Evolutionary conservation across 768 basidiomycete species (phyloP).

Genomic region (Boletus sensibilis): DNA sequence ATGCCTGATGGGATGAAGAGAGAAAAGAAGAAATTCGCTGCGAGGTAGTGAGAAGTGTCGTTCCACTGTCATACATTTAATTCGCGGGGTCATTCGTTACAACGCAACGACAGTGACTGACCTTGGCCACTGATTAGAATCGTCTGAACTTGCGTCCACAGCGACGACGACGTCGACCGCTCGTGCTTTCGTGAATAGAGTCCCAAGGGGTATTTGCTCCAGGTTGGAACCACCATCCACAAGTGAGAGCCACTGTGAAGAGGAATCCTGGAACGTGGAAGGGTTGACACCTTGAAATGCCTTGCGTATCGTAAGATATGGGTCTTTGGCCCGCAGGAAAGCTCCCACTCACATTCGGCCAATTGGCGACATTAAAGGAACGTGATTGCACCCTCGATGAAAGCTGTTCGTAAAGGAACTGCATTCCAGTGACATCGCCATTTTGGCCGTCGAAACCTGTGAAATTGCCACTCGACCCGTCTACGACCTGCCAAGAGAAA

Average conservation of each 20-base stretch:
- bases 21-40: slow-evolving; percentile 45
- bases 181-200: slow-evolving; percentile 67
- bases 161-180: slow-evolving; percentile 74
- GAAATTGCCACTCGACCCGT: slow-evolving; percentile 42
- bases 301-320: slow-evolving; percentile 19
- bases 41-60: slow-evolving; percentile 45
- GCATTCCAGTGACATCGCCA: slow-evolving; percentile 31
- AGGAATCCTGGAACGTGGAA: slow-evolving; percentile 52
- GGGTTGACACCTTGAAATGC: slow-evolving; percentile 53
- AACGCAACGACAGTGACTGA: slow-evolving; percentile 28
- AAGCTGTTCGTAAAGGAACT: slow-evolving; percentile 51
- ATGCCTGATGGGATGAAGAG: slow-evolving; percentile 51
- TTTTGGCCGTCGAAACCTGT: slow-evolving; percentile 11
- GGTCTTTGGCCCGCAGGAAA: background rate
- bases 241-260: slow-evolving; percentile 54
- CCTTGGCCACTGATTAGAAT: slow-evolving; percentile 67
- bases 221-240: slow-evolving; percentile 70
- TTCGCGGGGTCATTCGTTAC: background rate
- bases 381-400: slow-evolving; percentile 45
- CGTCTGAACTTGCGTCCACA: slow-evolving; percentile 64
- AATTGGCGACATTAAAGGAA: slow-evolving; percentile 62
- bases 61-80: slow-evolving; percentile 43
- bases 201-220: slow-evolving; percentile 70
- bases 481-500: slow-evolving; percentile 45
- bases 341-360: slow-evolving; percentile 51